Percentiles rank a stretch among this genome's conserved stretches.
These are phyloP conservation scores for Paramyrothecium sp. DNA, from an alignment of 2,329 filamentous ascomycete genomes.

Conservation along the genomic window DNA sequence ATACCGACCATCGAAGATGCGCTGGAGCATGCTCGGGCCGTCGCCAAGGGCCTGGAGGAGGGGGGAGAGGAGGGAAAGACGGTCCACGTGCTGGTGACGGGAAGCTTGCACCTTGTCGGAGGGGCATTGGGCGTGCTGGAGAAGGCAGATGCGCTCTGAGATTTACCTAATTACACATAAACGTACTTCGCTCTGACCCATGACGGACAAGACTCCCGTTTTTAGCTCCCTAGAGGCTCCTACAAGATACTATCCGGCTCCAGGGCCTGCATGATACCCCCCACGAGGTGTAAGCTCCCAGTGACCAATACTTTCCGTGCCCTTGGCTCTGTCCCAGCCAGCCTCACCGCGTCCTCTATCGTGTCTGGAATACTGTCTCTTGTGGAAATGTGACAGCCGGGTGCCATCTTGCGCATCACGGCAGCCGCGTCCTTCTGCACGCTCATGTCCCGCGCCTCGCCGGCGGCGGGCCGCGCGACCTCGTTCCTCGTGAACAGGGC, in stretches of 20 bases:
- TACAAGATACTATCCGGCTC: constrained; percentile 38
- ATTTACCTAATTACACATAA: not conserved
- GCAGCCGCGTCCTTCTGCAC: constrained; percentile 68
- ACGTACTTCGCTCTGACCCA: not conserved
- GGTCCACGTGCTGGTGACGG: constrained; percentile 54
- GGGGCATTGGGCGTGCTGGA: constrained; percentile 50
- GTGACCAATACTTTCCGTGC: constrained; percentile 69
- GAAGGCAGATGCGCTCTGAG: constrained; percentile 39
- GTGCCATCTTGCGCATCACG: constrained; percentile 57
- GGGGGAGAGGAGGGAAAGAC: constrained; percentile 30
- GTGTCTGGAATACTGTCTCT: constrained; percentile 72
- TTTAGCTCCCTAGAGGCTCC: not conserved
- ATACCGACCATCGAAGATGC: constrained; percentile 54
- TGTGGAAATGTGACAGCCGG: constrained; percentile 42
- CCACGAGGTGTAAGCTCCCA: constrained; percentile 82
- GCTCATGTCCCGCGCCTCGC: constrained; percentile 43
- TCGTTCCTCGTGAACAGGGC: constrained; percentile 82
- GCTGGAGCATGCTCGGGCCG: constrained; percentile 41
- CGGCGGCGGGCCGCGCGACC: constrained; percentile 13
- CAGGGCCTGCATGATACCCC: constrained; percentile 72
- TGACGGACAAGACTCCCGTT: not conserved
- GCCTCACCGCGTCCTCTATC: constrained; percentile 52
- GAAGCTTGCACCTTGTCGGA: constrained; percentile 63
- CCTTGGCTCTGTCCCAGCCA: constrained; percentile 29
- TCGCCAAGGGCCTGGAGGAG: constrained; percentile 27